phyloP scores from a whole-genome alignment of 495 filamentous ascomycete species.

The Cryomyces antarcticus region DNA sequence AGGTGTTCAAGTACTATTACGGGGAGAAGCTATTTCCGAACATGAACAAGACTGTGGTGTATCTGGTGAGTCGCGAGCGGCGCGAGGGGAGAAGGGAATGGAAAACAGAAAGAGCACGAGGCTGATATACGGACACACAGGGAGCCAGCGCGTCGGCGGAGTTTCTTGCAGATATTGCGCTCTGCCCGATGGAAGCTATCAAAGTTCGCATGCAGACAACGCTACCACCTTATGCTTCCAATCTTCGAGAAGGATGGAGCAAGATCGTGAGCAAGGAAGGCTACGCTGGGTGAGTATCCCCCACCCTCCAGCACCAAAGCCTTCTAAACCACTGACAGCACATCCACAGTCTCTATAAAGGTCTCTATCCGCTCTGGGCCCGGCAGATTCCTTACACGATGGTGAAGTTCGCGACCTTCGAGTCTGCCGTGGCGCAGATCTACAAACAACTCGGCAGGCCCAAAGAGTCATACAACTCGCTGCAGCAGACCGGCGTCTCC shows the following conservation, averaged over 20 bases:
- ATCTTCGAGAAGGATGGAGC: constrained; percentile 38
- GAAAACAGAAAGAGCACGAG: no score
- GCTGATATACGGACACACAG: no score
- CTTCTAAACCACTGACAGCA: no score
- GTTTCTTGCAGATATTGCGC: constrained; percentile 45
- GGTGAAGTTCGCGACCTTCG: constrained; percentile 59
- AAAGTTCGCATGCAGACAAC: constrained; percentile 60
- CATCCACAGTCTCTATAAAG: constrained; percentile 49
- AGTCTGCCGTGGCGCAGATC: constrained; percentile 43
- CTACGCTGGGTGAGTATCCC: constrained; percentile 19
- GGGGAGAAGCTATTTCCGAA: constrained; percentile 42
- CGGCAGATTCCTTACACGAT: constrained; percentile 58
- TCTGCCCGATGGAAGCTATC: constrained; percentile 50
- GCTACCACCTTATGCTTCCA: constrained; percentile 41
- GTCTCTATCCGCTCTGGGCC: constrained; percentile 48
- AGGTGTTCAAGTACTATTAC: constrained; percentile 55
- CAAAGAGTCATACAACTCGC: constrained; percentile 38
- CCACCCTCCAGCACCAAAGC: no score
- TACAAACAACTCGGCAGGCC: constrained; percentile 42
- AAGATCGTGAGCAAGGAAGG: constrained; percentile 41
- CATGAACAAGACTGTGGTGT: constrained; percentile 39
- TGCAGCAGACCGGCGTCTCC: constrained; percentile 47
- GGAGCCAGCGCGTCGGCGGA: constrained; percentile 45
- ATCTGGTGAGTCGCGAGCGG: no score
- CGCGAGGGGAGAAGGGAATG: no score